Evolutionary conservation across 495 filamentous ascomycete genomes (phyloP).

Genomic region (Pseudoneurospora amorphoporcata): DNA sequence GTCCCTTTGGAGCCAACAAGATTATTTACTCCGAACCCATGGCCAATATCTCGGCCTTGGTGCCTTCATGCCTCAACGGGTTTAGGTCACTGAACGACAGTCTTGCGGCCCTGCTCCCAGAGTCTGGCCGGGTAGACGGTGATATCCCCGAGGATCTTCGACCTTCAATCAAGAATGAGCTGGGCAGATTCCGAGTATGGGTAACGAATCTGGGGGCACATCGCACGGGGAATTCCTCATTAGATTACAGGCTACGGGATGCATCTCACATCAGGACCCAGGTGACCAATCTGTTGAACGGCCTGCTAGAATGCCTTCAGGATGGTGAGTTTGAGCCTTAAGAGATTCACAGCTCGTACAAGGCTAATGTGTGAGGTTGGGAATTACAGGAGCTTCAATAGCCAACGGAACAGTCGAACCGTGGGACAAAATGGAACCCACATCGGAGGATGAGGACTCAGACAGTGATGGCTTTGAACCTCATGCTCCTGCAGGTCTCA

Average conservation of each 20-base stretch:
- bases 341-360: not conserved
- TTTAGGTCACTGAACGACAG: not conserved
- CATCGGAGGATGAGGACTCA: not conserved
- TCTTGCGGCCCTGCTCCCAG: not conserved
- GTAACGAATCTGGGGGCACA: not conserved
- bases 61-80: not conserved
- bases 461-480: not conserved
- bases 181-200: not conserved
- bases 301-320: slow-evolving; percentile 9
- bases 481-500: not conserved
- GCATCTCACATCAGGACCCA: slow-evolving; percentile 31
- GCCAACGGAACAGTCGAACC: not conserved
- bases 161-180: not conserved
- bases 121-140: fast-evolving
- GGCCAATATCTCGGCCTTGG: not conserved
- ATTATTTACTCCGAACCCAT: not conserved
- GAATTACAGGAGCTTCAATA: not conserved
- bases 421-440: not conserved
- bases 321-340: not conserved
- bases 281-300: slow-evolving; percentile 23
- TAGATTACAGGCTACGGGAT: slow-evolving; percentile 37
- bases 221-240: not conserved
- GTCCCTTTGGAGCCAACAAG: not conserved
- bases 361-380: not conserved
- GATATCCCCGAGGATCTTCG: not conserved